phyloP scores from a whole-genome alignment of 352 stramenopile species.

The Pythium rhizo-oryzae region DNA sequence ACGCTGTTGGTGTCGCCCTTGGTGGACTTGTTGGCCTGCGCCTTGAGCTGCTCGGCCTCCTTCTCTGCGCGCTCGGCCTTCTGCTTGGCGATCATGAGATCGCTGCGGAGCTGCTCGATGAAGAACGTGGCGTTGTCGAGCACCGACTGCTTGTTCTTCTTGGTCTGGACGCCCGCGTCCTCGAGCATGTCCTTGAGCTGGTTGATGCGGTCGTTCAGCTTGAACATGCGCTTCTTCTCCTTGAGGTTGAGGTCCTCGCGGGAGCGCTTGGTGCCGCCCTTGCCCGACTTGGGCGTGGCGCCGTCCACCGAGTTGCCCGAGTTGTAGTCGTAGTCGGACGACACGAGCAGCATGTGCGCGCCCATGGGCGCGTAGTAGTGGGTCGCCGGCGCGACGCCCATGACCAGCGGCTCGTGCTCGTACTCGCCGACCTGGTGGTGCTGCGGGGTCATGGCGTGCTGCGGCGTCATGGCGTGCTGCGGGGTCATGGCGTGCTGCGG shows the following conservation, averaged over 20 bases:
- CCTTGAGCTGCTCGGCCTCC: constrained; percentile 56
- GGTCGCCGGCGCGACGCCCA: constrained; percentile 48
- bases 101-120: constrained; percentile 17
- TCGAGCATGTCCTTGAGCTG: constrained; percentile 34
- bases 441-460: constrained; percentile 38
- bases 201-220: constrained; percentile 87
- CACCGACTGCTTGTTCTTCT: constrained; percentile 50
- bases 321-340: constrained; percentile 63
- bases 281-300: constrained; percentile 33
- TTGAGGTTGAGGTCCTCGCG: constrained; percentile 84
- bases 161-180: constrained; percentile 36
- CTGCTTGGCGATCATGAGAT: constrained; percentile 29
- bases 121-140: constrained; percentile 12
- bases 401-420: constrained; percentile 75
- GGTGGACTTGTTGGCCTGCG: constrained; percentile 35
- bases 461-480: constrained; percentile 41
- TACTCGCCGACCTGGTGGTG: constrained; percentile 48
- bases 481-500: constrained; percentile 36
- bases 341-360: constrained; percentile 66
- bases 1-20: constrained; percentile 32
- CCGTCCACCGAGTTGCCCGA: constrained; percentile 36
- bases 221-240: constrained; percentile 91
- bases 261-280: constrained; percentile 45
- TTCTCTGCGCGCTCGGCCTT: constrained; percentile 37
- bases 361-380: constrained; percentile 68